Evolutionary conservation across 2,329 filamentous ascomycete genomes (phyloP), one percentile per base, ranked within the genome.

Genomic region (Diaporthe australafricana): DNA sequence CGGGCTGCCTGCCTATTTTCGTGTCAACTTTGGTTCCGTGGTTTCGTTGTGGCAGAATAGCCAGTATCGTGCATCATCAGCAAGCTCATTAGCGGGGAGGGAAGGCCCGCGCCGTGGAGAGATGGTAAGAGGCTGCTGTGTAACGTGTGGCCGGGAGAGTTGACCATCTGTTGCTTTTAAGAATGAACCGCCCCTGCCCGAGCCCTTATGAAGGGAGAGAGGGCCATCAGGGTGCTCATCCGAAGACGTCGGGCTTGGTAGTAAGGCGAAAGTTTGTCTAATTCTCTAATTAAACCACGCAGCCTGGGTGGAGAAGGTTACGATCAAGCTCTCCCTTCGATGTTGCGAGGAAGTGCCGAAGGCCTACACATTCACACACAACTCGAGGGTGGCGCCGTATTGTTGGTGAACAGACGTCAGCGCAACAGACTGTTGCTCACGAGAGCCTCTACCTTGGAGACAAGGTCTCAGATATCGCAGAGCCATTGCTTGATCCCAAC

Each of bases 101-200:
- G 62, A 71, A 71, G 70, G 70, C 50, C 70, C 70, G 70, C 70
- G 62, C 70, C 70, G 70, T 56, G 14, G 53, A 30, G 20, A 20
- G 7, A 14, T 42, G 32, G 32, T 25, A 60, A n/a, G 17, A 11
- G 27, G 42, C 30, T 71, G 69, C 27, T 38, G 40, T 67, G 60
- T 47, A 65, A 57, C 69, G 16, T 47, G 52, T 40, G 22, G 48
- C n/a, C 30, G 35, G 48, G 48, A 56, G 57, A 9, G 25, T 27
- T 9, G 25, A 55, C 11, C 17, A 53, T 22, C 16, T 47, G 50
- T 47, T 11, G 17, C 11, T 3, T n/a, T n/a, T 25, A n/a, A 42
- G 40, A 62, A 20, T 27, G 5, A 2, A 50, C 4, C 20, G 45
- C 50, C 22, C 27, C 25, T n/a, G 22, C 30, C n/a, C 48, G 62